Evolutionary conservation across 257 asterid genomes (phyloP).

Genomic region (Ocimum tenuiflorum): DNA sequence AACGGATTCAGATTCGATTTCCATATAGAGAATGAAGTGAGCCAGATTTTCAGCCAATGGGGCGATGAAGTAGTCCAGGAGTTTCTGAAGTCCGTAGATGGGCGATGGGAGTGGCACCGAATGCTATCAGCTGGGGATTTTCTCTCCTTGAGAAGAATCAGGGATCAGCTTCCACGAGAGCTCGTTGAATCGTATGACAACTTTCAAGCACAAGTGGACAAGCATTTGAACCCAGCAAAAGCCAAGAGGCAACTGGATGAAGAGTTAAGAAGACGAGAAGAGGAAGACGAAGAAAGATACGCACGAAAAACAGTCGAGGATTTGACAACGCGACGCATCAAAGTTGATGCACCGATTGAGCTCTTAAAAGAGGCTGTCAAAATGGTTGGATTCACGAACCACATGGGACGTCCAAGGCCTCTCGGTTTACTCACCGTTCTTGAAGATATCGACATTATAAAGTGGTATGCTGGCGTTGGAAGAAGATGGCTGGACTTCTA

Average conservation of each 20-base stretch:
- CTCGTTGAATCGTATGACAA: slow-evolving; percentile 69
- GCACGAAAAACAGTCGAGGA: slow-evolving; percentile 59
- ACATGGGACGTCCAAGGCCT: slow-evolving; percentile 96
- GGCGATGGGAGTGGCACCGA: slow-evolving; percentile 72
- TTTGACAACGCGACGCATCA: slow-evolving; percentile 55
- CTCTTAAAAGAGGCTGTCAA: slow-evolving; percentile 51
- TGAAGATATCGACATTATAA: slow-evolving; percentile 72
- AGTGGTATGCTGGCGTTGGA: slow-evolving; percentile 92
- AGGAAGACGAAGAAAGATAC: slow-evolving; percentile 62
- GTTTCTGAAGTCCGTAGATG: slow-evolving; percentile 58
- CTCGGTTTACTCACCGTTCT: slow-evolving; percentile 63
- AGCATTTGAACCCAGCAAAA: slow-evolving; percentile 58
- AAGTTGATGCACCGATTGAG: slow-evolving; percentile 78
- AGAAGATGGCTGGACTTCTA: slow-evolving; percentile 81
- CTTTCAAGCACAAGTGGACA: slow-evolving; percentile 64
- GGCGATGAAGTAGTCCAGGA: slow-evolving; percentile 67
- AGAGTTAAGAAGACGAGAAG: slow-evolving; percentile 43
- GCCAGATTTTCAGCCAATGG: slow-evolving; percentile 57
- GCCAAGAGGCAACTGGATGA: slow-evolving; percentile 59
- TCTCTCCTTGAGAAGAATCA: slow-evolving; percentile 58
- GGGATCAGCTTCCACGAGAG: slow-evolving; percentile 70
- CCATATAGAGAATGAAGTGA: slow-evolving; percentile 55
- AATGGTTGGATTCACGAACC: slow-evolving; percentile 65
- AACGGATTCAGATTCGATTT: slow-evolving; percentile 48
- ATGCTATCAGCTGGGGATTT: slow-evolving; percentile 69